A percentile compares a stretch with the other conserved stretches of the same genome.
These are phyloP conservation scores for Hyphopichia khmerensis DNA, from an alignment of 1,139 yeast species.

Conservation along the genomic window DNA sequence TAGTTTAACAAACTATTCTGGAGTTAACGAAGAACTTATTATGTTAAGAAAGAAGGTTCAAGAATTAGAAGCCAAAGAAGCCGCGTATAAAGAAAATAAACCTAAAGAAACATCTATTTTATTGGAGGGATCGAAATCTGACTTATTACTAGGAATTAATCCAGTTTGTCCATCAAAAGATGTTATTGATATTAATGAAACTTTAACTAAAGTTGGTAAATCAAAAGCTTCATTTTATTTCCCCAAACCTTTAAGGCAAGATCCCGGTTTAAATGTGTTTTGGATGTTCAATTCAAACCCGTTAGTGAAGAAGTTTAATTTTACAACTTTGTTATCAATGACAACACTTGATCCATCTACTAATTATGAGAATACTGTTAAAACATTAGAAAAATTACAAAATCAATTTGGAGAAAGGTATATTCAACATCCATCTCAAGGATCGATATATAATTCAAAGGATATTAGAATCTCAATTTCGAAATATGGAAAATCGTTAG, in stretches of 20 bases:
- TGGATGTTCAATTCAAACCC: conserved; percentile 2
- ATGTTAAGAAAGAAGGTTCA: neutral
- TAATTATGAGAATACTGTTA: neutral
- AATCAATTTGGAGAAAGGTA: conserved; percentile 9
- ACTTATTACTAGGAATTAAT: conserved; percentile 1
- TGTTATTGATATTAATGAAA: conserved; percentile 3
- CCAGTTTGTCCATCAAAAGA: conserved; percentile 2
- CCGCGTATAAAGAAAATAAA: neutral
- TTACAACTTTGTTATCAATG: neutral
- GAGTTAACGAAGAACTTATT: neutral
- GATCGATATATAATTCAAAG: neutral
- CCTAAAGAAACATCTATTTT: neutral
- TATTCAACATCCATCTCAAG: conserved; percentile 5
- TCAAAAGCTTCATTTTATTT: conserved; percentile 3
- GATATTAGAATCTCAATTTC: neutral
- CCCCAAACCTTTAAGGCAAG: conserved; percentile 3
- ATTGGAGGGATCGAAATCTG: neutral
- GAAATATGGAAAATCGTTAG: conserved; percentile 12
- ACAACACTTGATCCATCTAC: conserved; percentile 1
- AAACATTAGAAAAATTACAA: conserved; percentile 6
- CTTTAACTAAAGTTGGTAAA: conserved; percentile 6
- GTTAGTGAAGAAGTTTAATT: neutral
- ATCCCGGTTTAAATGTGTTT: conserved; percentile 3
- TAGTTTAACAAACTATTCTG: neutral
- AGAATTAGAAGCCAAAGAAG: conserved; percentile 1